phyloP scores from a whole-genome alignment of 306 rosid species.

The Prunus kanzakura region DNA sequence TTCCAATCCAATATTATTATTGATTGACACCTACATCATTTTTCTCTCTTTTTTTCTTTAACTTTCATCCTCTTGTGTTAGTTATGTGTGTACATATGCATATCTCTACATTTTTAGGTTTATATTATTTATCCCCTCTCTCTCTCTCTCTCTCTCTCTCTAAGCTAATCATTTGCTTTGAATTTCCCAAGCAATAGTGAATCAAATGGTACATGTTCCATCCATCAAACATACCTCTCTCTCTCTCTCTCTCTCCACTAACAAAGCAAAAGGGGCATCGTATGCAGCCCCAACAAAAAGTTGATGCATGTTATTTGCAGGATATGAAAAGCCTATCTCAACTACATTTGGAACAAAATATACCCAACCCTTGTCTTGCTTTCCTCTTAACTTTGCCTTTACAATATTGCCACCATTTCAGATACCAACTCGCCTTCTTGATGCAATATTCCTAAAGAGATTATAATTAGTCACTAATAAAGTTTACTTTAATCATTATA shows the following conservation, averaged over 20 bases:
- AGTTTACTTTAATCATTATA: neutral
- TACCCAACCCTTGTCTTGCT: neutral
- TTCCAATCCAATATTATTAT: constrained; percentile 25
- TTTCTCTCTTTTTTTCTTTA: constrained; percentile 20
- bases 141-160: constrained; percentile 4
- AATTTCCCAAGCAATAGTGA: constrained; percentile 51
- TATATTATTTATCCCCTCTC: neutral
- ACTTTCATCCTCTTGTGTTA: constrained; percentile 9
- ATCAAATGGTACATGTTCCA: constrained; percentile 68
- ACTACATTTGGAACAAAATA: constrained; percentile 1
- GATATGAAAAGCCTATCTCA: neutral
- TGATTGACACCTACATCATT: neutral
- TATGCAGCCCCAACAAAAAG: constrained; percentile 1
- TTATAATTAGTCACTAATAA: neutral
- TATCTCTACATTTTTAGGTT: neutral
- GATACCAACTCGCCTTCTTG: neutral
- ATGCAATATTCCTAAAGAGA: neutral
- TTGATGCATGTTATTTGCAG: constrained; percentile 3
- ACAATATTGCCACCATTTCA: neutral
- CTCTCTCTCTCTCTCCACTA: neutral
- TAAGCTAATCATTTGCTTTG: constrained; percentile 71
- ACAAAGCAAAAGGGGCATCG: neutral
- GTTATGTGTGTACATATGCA: neutral
- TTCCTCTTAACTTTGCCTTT: neutral
- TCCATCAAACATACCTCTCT: constrained; percentile 28